phyloP scores from a whole-genome alignment of 2,329 filamentous ascomycete genomes.

The Colletotrichum liaoningense region DNA sequence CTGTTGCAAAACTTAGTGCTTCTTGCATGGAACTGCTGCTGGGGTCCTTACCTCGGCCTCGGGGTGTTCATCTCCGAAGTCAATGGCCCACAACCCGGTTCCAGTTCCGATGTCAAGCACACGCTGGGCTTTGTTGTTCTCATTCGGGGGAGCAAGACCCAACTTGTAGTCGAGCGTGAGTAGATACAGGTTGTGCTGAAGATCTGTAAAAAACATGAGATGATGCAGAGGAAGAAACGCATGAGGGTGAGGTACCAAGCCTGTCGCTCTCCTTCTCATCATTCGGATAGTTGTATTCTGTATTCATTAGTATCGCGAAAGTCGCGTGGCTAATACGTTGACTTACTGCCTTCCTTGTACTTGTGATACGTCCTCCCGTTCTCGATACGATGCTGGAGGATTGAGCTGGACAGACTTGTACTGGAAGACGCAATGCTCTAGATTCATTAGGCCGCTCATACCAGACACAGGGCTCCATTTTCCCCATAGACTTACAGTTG shows the following conservation, averaged over 20 bases:
- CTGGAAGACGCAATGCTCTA: background rate
- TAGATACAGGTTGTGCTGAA: constrained; percentile 49
- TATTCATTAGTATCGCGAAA: no score
- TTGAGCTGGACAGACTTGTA: background rate
- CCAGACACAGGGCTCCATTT: no score
- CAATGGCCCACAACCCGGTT: constrained; percentile 27
- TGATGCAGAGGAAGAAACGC: no score
- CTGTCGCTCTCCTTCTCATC: constrained; percentile 5
- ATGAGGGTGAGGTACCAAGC: no score
- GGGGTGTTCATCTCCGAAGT: constrained; percentile 39
- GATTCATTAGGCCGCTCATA: no score
- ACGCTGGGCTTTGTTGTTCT: constrained; percentile 33
- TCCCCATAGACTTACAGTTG: background rate
- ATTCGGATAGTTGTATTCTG: constrained; percentile 7
- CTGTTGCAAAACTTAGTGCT: no score
- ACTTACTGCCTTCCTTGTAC: background rate
- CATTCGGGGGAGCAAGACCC: constrained; percentile 39
- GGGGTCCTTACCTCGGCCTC: constrained; percentile 29
- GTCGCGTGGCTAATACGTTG: no score
- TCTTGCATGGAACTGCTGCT: no score
- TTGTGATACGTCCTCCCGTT: constrained; percentile 5
- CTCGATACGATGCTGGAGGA: background rate
- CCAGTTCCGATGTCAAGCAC: constrained; percentile 30
- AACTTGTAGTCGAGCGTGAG: constrained; percentile 47
- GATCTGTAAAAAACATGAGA: constrained; percentile 28